Percentiles rank a stretch among this genome's conserved stretches.
Conservation (phyloP, 441 rosid genomes). For the Lepidium campestre region DNA sequence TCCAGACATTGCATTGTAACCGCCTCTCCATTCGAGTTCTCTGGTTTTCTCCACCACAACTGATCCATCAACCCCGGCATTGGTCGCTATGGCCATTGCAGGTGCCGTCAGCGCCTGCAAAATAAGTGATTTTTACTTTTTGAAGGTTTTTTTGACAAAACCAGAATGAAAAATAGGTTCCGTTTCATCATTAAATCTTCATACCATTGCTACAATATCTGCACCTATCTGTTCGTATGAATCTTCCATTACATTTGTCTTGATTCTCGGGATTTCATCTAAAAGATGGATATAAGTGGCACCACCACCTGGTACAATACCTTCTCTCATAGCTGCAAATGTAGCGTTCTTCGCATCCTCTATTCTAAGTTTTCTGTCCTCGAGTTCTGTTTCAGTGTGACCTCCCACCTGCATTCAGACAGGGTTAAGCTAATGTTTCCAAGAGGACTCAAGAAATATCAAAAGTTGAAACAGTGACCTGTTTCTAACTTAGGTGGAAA, state of each 20-base stretch:
- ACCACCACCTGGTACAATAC: conserved; percentile 87
- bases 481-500: neutral
- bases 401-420: conserved; percentile 64
- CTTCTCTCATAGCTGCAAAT: conserved; percentile 88
- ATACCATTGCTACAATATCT: conserved; percentile 62
- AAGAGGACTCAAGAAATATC: neutral
- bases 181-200: neutral
- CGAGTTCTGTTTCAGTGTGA: conserved; percentile 76
- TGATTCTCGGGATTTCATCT: conserved; percentile 38
- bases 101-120: conserved; percentile 73
- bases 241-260: conserved; percentile 50
- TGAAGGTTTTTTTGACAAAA: neutral
- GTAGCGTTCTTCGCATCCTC: conserved; percentile 87
- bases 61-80: conserved; percentile 70
- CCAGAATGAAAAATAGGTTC: neutral
- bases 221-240: conserved; percentile 67
- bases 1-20: conserved; percentile 73
- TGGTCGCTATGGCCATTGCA: conserved; percentile 65
- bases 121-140: neutral
- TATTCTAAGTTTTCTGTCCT: conserved; percentile 75
- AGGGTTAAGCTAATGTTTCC: neutral
- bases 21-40: conserved; percentile 51
- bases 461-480: neutral
- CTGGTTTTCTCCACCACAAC: conserved; percentile 64
- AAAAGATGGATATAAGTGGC: conserved; percentile 65